A percentile compares a stretch with the other conserved stretches of the same genome.
These are phyloP conservation scores for Vanderwaltozyma yarrowii DNA, from an alignment of 805 yeast species.

Conservation along the genomic window DNA sequence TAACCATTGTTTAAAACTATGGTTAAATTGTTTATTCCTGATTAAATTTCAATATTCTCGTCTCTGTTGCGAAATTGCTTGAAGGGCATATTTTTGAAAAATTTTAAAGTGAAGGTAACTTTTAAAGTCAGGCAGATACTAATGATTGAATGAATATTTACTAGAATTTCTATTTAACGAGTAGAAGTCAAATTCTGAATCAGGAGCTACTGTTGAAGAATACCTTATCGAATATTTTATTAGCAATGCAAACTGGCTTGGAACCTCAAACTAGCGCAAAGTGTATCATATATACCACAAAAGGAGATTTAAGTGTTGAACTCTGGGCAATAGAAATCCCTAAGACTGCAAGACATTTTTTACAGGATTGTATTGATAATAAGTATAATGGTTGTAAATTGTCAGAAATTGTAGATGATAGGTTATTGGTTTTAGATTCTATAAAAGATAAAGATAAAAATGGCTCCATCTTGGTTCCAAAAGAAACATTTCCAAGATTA, in stretches of 20 bases:
- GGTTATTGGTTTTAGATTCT: neutral
- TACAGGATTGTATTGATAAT: conserved; percentile 39
- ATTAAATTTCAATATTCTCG: too few species aligned
- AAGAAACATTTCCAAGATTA: conserved; percentile 44
- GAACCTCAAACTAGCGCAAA: conserved; percentile 54
- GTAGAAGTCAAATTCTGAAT: too few species aligned
- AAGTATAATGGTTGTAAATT: conserved; percentile 35
- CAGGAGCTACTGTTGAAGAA: too few species aligned
- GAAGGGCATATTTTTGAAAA: too few species aligned
- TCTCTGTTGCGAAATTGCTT: too few species aligned
- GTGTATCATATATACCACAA: conserved; percentile 44
- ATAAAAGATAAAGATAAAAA: conserved; percentile 5
- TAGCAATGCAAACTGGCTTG: conserved; percentile 9
- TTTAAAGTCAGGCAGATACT: too few species aligned
- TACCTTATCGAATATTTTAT: too few species aligned
- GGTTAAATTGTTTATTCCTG: neutral
- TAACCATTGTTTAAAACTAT: too few species aligned
- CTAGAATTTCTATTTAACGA: too few species aligned
- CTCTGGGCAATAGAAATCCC: conserved; percentile 66
- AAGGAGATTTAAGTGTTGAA: conserved; percentile 50
- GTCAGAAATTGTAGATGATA: neutral
- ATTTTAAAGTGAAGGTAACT: neutral
- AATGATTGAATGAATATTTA: too few species aligned
- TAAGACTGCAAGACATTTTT: conserved; percentile 34
- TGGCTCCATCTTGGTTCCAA: neutral